phyloP scores from a whole-genome alignment of 768 basidiomycete species.

The Tylopilus sp. region DNA sequence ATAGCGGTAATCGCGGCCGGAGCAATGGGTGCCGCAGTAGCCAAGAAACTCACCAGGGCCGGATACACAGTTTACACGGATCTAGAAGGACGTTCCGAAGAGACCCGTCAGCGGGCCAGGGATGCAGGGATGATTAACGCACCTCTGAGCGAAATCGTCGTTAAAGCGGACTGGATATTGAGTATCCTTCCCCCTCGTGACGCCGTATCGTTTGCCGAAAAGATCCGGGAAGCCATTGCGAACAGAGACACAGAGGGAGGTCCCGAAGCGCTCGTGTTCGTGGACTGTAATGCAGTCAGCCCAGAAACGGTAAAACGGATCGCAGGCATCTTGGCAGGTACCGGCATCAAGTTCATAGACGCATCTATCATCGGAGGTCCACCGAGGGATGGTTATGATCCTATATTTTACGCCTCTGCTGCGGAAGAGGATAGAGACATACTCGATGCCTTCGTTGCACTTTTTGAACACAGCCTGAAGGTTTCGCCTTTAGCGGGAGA shows the following conservation, averaged over 20 bases:
- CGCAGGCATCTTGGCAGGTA: slow-evolving; percentile 40
- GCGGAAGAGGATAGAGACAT: slow-evolving; percentile 27
- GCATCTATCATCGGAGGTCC: slow-evolving; percentile 56
- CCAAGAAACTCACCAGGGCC: slow-evolving; percentile 40
- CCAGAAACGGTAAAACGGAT: slow-evolving; percentile 48
- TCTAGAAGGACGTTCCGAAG: slow-evolving; percentile 50
- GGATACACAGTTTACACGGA: slow-evolving; percentile 55
- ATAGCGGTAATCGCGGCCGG: slow-evolving; percentile 55
- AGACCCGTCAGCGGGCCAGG: slow-evolving; percentile 44
- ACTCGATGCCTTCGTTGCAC: slow-evolving; percentile 38
- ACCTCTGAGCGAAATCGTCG: slow-evolving; percentile 36
- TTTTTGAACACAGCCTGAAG: slow-evolving; percentile 45
- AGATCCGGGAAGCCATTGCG: slow-evolving; percentile 10
- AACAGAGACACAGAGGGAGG: background rate
- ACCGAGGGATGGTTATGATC: slow-evolving; percentile 45
- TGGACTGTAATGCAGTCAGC: slow-evolving; percentile 58
- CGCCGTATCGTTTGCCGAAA: slow-evolving; percentile 44
- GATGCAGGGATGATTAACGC: slow-evolving; percentile 50
- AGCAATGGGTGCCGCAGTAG: slow-evolving; percentile 59
- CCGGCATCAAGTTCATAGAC: slow-evolving; percentile 47
- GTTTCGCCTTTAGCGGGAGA: slow-evolving; percentile 44
- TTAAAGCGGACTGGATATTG: slow-evolving; percentile 42
- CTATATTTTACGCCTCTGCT: slow-evolving; percentile 54
- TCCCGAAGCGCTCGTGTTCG: slow-evolving; percentile 35
- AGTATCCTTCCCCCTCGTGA: slow-evolving; percentile 58